Evolutionary conservation across 1,284 basidiomycete genomes (phyloP).

Genomic region (Grifola frondosa): DNA sequence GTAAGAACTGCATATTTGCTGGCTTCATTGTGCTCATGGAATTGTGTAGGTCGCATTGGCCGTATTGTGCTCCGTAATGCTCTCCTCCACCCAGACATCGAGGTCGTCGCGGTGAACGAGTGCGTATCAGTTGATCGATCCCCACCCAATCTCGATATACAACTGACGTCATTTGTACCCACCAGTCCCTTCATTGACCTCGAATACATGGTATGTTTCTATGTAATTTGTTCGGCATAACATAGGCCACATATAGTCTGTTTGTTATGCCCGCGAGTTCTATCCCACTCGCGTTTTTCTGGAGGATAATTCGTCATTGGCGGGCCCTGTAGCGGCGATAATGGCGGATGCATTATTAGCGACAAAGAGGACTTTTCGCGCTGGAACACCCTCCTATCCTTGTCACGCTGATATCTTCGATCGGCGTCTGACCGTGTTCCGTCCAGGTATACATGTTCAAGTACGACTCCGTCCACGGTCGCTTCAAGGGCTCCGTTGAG

Average conservation of each 20-base stretch:
- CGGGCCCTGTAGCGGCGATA: no score
- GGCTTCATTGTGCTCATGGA: not conserved
- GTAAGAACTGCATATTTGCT: constrained; percentile 45
- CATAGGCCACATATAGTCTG: no score
- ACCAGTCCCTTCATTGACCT: constrained; percentile 91
- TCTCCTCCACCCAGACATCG: constrained; percentile 72
- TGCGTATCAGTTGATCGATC: no score
- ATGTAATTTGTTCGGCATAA: no score
- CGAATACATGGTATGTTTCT: constrained; percentile 97
- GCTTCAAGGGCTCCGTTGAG: constrained; percentile 87
- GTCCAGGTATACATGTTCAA: constrained; percentile 99
- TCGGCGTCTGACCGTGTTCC: no score
- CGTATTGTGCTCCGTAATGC: constrained; percentile 98
- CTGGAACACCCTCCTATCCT: no score
- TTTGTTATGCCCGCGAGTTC: no score
- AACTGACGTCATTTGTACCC: constrained; percentile 9
- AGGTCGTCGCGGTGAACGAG: constrained; percentile 91
- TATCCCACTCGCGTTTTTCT: no score
- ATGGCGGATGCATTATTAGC: no score
- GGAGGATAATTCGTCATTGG: no score
- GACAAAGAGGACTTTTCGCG: no score
- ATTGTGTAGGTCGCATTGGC: constrained; percentile 82
- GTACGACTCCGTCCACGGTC: constrained; percentile 97
- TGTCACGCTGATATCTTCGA: no score
- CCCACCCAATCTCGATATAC: constrained; percentile 7